Conservation (phyloP, 129 eudicot species). For the Helianthus annuus region HanXRQr2.0-SUNRISE NC_035434.2:174002697-174003196, state of each 20-base stretch:
- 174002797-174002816: neutral
- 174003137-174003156: slow-evolving; percentile 31
- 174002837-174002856: slow-evolving; percentile 16
- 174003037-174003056: no score
- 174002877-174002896: slow-evolving; percentile 33
- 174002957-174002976: slow-evolving; percentile 31
- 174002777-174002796: neutral
- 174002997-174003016: neutral
- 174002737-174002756: neutral
- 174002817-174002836: slow-evolving; percentile 59
- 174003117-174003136: slow-evolving; percentile 44
- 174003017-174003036: neutral
- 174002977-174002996: neutral
- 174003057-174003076: slow-evolving; percentile 17
- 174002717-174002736: neutral
- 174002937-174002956: slow-evolving; percentile 39
- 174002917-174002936: slow-evolving; percentile 62
- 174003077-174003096: slow-evolving; percentile 16
- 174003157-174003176: slow-evolving; percentile 28
- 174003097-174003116: neutral
- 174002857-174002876: slow-evolving; percentile 36
- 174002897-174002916: slow-evolving; percentile 74
- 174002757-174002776: neutral
- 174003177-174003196: neutral
- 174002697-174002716: neutral